Evolutionary conservation across 163 green algal genomes (phyloP).

Genomic region (Volvox carteri): DNA sequence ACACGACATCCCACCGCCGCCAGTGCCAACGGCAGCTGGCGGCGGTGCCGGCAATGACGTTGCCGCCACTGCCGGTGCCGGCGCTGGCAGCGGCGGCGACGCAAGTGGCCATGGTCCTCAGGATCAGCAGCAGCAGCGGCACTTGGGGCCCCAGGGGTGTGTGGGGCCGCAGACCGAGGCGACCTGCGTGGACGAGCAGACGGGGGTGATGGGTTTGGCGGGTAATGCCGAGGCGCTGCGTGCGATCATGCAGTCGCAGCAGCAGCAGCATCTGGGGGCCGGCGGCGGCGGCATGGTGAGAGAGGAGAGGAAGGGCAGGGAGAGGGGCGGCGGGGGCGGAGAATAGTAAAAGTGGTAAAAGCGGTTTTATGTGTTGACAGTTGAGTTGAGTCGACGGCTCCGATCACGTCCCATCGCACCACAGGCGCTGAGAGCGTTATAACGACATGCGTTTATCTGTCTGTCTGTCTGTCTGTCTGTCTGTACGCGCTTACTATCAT

Average conservation of each 20-base stretch:
- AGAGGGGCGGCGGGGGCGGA: too few relatives aligned
- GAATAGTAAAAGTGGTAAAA: too few relatives aligned
- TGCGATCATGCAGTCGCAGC: background rate
- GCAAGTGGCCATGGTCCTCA: background rate
- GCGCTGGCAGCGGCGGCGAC: background rate
- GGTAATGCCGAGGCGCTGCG: background rate
- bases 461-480: too few relatives aligned
- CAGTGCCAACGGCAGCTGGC: background rate
- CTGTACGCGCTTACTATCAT: too few relatives aligned
- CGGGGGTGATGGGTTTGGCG: conserved; percentile 25
- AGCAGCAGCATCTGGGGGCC: conserved; percentile 4
- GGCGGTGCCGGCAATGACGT: background rate
- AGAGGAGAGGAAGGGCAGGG: too few relatives aligned
- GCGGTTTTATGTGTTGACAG: too few relatives aligned
- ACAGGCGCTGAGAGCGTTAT: too few relatives aligned
- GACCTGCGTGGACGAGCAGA: background rate
- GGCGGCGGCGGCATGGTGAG: conserved; percentile 10
- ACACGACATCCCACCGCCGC: background rate
- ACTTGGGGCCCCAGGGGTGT: background rate
- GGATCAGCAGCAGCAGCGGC: background rate
- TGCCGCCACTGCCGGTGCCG: background rate
- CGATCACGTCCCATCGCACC: too few relatives aligned
- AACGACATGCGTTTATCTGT: too few relatives aligned
- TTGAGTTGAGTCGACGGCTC: too few relatives aligned
- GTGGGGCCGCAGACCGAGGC: background rate